Evolutionary conservation across 805 yeast genomes (phyloP).

Genomic region (Barnettozyma californica): DNA sequence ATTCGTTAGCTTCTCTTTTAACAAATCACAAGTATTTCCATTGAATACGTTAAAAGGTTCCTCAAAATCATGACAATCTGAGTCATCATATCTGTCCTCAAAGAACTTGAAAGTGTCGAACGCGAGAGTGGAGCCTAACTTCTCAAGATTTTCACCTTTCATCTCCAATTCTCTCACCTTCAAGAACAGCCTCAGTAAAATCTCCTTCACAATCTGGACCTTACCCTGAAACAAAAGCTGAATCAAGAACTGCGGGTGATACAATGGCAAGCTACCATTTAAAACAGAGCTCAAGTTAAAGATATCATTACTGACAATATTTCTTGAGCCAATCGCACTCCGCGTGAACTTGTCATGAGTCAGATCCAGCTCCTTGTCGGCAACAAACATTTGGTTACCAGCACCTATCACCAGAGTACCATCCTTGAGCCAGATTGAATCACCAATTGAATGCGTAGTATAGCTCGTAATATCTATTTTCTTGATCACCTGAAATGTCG

Average conservation of each 20-base stretch:
- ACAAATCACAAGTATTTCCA: constrained; percentile 36
- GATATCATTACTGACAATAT: constrained; percentile 48
- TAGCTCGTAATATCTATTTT: constrained; percentile 62
- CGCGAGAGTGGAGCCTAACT: constrained; percentile 27
- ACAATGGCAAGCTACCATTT: constrained; percentile 86
- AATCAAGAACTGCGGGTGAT: constrained; percentile 84
- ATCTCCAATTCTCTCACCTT: constrained; percentile 51
- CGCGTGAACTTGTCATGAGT: constrained; percentile 43
- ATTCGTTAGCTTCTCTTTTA: constrained; percentile 57
- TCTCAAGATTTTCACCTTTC: constrained; percentile 22
- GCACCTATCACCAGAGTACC: constrained; percentile 80
- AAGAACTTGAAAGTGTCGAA: constrained; percentile 28
- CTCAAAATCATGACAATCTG: constrained; percentile 17
- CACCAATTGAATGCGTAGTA: constrained; percentile 82
- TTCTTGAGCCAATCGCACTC: constrained; percentile 53
- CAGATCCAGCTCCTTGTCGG: constrained; percentile 62
- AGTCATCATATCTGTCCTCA: background rate
- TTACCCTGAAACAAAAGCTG: constrained; percentile 68
- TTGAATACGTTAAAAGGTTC: constrained; percentile 40
- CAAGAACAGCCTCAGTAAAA: constrained; percentile 50
- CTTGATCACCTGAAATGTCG: constrained; percentile 73
- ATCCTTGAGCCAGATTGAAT: constrained; percentile 77
- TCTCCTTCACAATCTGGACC: constrained; percentile 45
- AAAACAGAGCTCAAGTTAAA: constrained; percentile 68
- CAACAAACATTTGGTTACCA: constrained; percentile 84